Evolutionary conservation across 805 yeast genomes (phyloP).

Genomic region (Saccharomycopsis schoenii): DNA sequence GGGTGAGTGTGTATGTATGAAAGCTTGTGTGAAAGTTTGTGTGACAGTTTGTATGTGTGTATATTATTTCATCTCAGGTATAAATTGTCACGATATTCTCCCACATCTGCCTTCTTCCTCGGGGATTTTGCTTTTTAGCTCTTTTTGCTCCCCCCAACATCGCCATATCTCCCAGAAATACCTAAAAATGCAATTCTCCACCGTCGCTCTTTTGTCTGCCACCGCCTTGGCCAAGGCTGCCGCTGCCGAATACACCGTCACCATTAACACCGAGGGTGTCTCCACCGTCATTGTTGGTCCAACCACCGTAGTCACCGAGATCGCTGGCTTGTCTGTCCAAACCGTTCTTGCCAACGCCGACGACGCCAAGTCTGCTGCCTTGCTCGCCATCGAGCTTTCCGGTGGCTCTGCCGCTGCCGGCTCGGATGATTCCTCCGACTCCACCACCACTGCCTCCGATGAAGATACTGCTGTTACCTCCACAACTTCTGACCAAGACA

Average conservation of each 20-base stretch:
- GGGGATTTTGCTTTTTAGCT: background rate
- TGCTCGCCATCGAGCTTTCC: background rate
- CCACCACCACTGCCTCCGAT: background rate
- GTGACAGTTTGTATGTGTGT: too few species aligned
- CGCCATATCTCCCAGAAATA: background rate
- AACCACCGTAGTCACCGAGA: background rate
- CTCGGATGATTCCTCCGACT: background rate
- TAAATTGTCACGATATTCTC: too few species aligned
- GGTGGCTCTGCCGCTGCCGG: background rate
- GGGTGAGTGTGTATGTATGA: too few species aligned
- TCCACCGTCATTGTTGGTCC: background rate
- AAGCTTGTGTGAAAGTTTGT: too few species aligned
- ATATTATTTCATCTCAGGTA: too few species aligned
- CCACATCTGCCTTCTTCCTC: too few species aligned
- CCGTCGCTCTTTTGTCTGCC: background rate
- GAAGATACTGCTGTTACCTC: too few species aligned
- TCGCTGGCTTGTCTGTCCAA: background rate
- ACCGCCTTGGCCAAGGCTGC: background rate
- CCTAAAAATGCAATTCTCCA: background rate
- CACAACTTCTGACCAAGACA: background rate
- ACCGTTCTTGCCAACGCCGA: background rate
- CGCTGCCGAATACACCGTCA: background rate
- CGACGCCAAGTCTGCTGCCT: background rate
- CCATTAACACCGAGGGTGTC: background rate
- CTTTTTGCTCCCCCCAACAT: background rate